Conservation (phyloP, 1,284 basidiomycete species). For the Vanrija sp. region DNA sequence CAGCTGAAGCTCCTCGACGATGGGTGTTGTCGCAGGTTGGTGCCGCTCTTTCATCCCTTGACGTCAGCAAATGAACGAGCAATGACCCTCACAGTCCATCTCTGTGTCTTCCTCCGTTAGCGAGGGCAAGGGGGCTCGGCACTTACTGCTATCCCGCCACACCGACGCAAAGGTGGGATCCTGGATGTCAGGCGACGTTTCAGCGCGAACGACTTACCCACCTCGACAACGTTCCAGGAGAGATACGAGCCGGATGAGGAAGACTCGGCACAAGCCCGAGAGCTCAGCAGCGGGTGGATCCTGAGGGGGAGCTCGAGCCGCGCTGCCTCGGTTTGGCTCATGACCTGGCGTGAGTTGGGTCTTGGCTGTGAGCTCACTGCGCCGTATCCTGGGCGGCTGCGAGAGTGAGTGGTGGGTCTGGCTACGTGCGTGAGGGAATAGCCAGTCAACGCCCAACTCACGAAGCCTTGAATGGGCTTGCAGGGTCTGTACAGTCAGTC, state of each 20-base stretch:
- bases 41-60: conserved; percentile 46
- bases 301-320: conserved; percentile 39
- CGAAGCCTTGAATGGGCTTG: conserved; percentile 46
- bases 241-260: conserved; percentile 42
- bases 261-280: conserved; percentile 38
- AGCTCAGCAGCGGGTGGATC: conserved; percentile 43
- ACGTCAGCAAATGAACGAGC: neutral
- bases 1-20: conserved; percentile 45
- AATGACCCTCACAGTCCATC: conserved; percentile 27
- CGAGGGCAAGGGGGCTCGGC: neutral
- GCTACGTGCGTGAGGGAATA: too few species aligned
- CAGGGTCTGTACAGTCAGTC: conserved; percentile 4
- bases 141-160: conserved; percentile 29
- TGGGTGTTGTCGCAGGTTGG: conserved; percentile 46
- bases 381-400: conserved; percentile 44
- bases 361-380: conserved; percentile 20
- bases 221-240: conserved; percentile 41
- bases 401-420: conserved; percentile 1
- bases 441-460: conserved; percentile 8
- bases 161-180: conserved; percentile 47
- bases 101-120: conserved; percentile 30
- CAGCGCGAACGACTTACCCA: conserved; percentile 12
- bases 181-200: conserved; percentile 4
- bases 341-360: conserved; percentile 12
- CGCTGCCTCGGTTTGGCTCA: conserved; percentile 43